Percentiles rank a stretch among this genome's conserved stretches.
phyloP scores from a whole-genome alignment of 352 stramenopile genomes.

The Globisporangium ultimum region DNA sequence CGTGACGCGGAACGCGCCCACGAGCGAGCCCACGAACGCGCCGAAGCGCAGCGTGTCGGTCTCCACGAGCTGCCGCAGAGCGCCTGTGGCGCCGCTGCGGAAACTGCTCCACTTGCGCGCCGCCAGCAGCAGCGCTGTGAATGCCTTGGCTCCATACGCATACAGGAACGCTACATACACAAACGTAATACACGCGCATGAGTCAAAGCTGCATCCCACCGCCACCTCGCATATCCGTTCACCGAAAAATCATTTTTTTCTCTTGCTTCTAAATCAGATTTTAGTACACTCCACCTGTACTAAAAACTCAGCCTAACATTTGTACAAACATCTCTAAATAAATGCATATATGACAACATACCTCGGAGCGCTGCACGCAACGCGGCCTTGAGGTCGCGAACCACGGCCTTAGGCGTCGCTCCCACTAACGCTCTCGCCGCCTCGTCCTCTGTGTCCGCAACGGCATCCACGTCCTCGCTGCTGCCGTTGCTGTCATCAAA shows the following conservation, averaged over 20 bases:
- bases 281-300: too few species aligned
- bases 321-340: not conserved
- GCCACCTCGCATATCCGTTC: too few species aligned
- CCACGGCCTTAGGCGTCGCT: constrained; percentile 26
- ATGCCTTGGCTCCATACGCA: constrained; percentile 79
- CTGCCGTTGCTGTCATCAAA: constrained; percentile 17
- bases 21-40: constrained; percentile 70
- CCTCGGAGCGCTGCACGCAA: constrained; percentile 39
- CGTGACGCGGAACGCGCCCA: constrained; percentile 64
- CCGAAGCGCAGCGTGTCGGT: constrained; percentile 71
- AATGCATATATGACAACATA: constrained; percentile 1
- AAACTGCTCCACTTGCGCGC: constrained; percentile 75
- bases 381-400: constrained; percentile 44
- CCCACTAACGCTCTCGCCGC: constrained; percentile 18
- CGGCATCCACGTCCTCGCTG: constrained; percentile 25
- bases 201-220: too few species aligned
- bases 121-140: constrained; percentile 73
- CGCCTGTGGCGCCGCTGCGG: constrained; percentile 74
- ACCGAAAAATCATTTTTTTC: too few species aligned
- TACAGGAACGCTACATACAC: constrained; percentile 45
- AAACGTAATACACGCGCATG: not conserved
- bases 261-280: too few species aligned
- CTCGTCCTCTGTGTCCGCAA: constrained; percentile 4
- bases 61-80: constrained; percentile 45
- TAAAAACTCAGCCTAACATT: too few species aligned